phyloP scores from a whole-genome alignment of 352 stramenopile species.

The Phytophthora cajani region DNA sequence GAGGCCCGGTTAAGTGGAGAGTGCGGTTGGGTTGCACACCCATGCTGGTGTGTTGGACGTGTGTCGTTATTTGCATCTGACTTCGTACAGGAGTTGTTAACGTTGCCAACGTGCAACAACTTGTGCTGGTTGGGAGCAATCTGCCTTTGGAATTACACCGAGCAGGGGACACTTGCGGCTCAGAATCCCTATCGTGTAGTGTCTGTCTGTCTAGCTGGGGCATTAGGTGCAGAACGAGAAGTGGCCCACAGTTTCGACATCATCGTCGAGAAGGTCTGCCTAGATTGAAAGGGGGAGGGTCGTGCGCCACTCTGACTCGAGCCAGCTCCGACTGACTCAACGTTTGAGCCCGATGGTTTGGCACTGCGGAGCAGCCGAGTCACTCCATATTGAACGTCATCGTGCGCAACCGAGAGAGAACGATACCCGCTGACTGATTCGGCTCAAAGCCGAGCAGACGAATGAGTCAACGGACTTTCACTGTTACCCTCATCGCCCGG shows the following conservation, averaged over 20 bases:
- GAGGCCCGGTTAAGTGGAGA: too few species aligned
- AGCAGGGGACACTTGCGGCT: background rate
- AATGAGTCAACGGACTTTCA: background rate
- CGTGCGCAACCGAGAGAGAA: too few species aligned
- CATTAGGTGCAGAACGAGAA: background rate
- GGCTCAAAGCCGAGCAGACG: background rate
- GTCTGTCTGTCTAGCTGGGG: background rate
- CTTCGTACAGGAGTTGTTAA: too few species aligned
- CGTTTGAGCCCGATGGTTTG: background rate
- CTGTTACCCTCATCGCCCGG: background rate
- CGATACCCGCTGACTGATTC: too few species aligned
- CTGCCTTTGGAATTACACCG: background rate
- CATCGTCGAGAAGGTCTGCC: background rate
- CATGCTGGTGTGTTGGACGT: too few species aligned
- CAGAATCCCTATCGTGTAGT: background rate
- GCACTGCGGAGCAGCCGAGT: background rate
- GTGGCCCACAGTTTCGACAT: background rate
- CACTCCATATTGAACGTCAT: background rate
- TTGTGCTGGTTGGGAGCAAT: background rate
- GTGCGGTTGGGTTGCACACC: too few species aligned
- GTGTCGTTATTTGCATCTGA: too few species aligned
- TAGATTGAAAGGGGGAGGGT: background rate
- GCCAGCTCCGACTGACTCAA: background rate
- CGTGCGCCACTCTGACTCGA: background rate
- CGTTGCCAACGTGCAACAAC: background rate